These are phyloP conservation scores for Pachysandra terminalis DNA, from an alignment of 164 flowering plant genomes.

Conservation along the genomic window DNA sequence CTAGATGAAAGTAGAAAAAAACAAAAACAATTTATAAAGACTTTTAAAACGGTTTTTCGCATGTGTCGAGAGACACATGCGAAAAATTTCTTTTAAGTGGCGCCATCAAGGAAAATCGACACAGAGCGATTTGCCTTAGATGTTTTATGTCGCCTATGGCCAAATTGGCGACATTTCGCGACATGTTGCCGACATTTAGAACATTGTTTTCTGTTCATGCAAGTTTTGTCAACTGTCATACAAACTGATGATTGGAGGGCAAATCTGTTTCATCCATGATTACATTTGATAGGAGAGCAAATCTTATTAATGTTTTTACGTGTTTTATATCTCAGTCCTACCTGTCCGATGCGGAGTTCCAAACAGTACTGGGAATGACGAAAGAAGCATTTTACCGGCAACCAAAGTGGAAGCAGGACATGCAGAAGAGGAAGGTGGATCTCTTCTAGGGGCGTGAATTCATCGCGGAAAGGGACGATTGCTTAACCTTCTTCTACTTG, in stretches of 20 bases:
- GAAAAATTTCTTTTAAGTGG: no score
- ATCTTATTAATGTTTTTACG: neutral
- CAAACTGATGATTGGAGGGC: neutral
- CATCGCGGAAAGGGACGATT: slow-evolving; percentile 6
- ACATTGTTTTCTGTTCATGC: no score
- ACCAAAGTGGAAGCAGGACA: slow-evolving; percentile 97
- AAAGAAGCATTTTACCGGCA: slow-evolving; percentile 78
- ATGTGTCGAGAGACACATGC: no score
- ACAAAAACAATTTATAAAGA: no score
- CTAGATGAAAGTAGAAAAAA: no score
- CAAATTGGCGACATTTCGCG: no score
- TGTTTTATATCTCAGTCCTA: slow-evolving; percentile 51
- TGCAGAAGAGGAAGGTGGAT: slow-evolving; percentile 82
- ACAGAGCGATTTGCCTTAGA: no score
- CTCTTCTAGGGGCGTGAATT: slow-evolving; percentile 49
- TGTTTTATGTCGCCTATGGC: no score
- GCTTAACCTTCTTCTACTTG: neutral
- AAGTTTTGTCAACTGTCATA: neutral
- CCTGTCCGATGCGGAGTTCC: slow-evolving; percentile 75
- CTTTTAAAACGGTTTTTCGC: no score
- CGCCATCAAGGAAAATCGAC: no score
- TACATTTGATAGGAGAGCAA: neutral
- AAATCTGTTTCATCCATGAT: neutral
- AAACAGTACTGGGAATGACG: slow-evolving; percentile 58
- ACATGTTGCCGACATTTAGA: no score